Conservation (phyloP, 2,329 filamentous ascomycete genomes). For the Aspergillus ustus region DNA sequence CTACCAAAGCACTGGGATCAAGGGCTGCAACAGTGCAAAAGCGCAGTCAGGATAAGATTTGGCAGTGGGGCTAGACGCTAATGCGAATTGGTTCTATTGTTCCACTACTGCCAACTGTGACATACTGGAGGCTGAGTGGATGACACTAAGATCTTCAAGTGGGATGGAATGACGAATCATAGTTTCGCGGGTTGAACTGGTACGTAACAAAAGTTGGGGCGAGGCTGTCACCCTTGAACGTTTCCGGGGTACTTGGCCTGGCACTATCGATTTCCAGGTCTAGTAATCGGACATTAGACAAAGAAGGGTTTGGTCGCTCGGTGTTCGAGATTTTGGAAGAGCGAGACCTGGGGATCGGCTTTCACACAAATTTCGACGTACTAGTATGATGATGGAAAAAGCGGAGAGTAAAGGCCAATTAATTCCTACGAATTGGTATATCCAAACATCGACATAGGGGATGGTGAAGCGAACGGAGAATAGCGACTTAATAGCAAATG, state of each 20-base stretch:
- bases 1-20: neutral
- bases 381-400: neutral
- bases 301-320: too few species aligned
- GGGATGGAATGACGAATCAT: neutral
- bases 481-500: neutral
- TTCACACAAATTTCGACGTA: neutral
- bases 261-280: too few species aligned
- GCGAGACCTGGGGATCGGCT: neutral
- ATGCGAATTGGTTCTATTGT: slow-evolving; percentile 4
- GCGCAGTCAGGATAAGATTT: slow-evolving; percentile 2
- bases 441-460: slow-evolving; percentile 4
- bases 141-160: too few species aligned
- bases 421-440: slow-evolving; percentile 1
- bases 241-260: too few species aligned
- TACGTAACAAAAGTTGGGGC: too few species aligned
- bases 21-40: neutral
- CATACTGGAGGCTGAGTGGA: neutral
- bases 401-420: neutral
- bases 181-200: neutral
- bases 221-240: too few species aligned
- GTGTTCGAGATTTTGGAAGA: too few species aligned
- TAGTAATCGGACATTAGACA: too few species aligned
- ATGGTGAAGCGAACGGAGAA: neutral
- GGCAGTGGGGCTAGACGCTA: neutral
- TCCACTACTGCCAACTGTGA: too few species aligned